A percentile compares a stretch with the other conserved stretches of the same genome.
These are phyloP conservation scores for Trypanosoma platydactyli DNA, from an alignment of 208 protist species.

Conservation along the genomic window DNA sequence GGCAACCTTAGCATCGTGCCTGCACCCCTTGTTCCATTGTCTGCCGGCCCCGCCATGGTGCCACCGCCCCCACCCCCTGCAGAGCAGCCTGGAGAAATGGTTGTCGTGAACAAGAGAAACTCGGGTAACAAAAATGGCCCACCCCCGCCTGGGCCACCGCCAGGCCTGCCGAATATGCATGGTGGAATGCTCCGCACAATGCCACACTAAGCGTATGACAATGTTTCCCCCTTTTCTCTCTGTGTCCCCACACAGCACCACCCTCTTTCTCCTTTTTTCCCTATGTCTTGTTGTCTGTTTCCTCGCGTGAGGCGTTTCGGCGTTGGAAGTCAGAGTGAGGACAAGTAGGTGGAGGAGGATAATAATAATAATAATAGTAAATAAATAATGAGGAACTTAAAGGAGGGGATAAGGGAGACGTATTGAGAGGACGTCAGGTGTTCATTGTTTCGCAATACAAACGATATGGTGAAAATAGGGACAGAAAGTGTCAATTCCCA, in stretches of 20 bases:
- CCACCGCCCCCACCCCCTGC: slow-evolving; percentile 5
- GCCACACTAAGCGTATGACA: background rate
- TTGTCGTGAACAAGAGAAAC: background rate
- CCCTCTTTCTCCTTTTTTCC: background rate
- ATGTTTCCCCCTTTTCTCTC: background rate
- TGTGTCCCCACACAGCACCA: too few relatives aligned
- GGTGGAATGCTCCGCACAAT: slow-evolving; percentile 1
- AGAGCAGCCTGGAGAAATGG: background rate
- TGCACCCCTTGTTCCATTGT: slow-evolving; percentile 20
- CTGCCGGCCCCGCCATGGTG: slow-evolving; percentile 5
- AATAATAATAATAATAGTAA: background rate
- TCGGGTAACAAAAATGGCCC: background rate
- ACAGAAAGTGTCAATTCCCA: too few relatives aligned
- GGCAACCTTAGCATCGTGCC: slow-evolving; percentile 35
- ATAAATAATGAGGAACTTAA: slow-evolving; percentile 7
- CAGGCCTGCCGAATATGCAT: slow-evolving; percentile 10
- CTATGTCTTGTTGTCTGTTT: too few relatives aligned
- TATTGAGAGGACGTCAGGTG: background rate
- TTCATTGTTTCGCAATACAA: too few relatives aligned
- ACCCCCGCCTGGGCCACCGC: slow-evolving; percentile 25
- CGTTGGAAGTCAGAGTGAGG: background rate
- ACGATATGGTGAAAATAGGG: too few relatives aligned
- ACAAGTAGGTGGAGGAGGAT: background rate
- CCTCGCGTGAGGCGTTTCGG: too few relatives aligned
- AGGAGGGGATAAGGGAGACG: background rate